Conservation (phyloP, 345 rosid species). For the Adansonia digitata region DNA sequence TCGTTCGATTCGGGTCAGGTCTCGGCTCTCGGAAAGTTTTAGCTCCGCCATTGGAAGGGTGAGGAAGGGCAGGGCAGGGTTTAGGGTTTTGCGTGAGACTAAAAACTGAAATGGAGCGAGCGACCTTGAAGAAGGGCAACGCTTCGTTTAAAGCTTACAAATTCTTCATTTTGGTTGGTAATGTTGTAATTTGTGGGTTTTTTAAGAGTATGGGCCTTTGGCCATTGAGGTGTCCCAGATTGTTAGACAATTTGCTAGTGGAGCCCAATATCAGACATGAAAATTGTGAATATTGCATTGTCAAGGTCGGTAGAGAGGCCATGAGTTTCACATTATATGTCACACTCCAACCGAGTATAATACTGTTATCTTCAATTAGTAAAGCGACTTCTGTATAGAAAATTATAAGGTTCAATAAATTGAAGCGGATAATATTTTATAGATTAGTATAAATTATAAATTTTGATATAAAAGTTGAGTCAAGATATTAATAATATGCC, state of each 20-base stretch:
- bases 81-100: conserved; percentile 22
- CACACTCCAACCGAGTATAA: too few relatives aligned
- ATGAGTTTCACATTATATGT: too few relatives aligned
- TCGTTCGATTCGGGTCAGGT: conserved; percentile 87
- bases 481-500: too few relatives aligned
- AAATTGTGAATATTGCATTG: neutral
- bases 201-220: neutral
- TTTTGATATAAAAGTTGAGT: too few relatives aligned
- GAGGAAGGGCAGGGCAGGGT: neutral
- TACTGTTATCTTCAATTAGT: too few relatives aligned
- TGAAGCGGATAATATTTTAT: too few relatives aligned
- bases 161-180: neutral
- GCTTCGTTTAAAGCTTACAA: too few relatives aligned
- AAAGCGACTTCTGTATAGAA: too few relatives aligned
- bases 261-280: neutral
- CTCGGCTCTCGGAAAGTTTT: conserved; percentile 68
- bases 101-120: neutral
- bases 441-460: too few relatives aligned
- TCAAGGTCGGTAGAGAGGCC: too few relatives aligned
- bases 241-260: neutral
- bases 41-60: conserved; percentile 57
- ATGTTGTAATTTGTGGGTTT: neutral
- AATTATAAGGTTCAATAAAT: too few relatives aligned
- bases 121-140: neutral
- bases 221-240: too few relatives aligned